phyloP scores from a whole-genome alignment of 257 asterid genomes.

The Linaria vulgaris region DNA sequence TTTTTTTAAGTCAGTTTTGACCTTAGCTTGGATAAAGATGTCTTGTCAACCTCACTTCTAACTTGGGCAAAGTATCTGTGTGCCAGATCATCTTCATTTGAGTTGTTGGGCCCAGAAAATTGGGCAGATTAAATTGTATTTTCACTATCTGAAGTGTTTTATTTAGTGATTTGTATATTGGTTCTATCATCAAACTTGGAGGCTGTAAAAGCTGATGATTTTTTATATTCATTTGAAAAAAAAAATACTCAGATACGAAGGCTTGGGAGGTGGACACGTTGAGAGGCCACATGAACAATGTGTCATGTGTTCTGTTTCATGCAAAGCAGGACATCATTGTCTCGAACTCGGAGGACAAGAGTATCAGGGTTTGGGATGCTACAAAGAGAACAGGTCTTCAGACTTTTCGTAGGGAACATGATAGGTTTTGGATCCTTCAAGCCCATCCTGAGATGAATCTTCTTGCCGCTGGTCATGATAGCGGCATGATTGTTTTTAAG shows the following conservation, averaged over 20 bases:
- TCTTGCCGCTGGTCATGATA: slow-evolving; percentile 98
- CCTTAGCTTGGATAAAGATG: background rate
- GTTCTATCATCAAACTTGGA: slow-evolving; percentile 14
- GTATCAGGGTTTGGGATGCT: slow-evolving; percentile 98
- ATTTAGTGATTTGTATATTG: slow-evolving; percentile 11
- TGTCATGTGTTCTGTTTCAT: slow-evolving; percentile 86
- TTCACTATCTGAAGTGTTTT: slow-evolving; percentile 10
- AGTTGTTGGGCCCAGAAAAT: slow-evolving; percentile 2
- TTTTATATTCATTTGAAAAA: background rate
- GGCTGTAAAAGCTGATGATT: slow-evolving; percentile 6
- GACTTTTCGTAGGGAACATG: slow-evolving; percentile 97
- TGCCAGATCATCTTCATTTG: slow-evolving; percentile 18
- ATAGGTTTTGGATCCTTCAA: slow-evolving; percentile 94
- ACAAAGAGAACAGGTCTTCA: slow-evolving; percentile 97
- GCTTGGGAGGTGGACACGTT: slow-evolving; percentile 99
- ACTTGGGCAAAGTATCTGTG: background rate
- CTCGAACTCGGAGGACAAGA: slow-evolving; percentile 96
- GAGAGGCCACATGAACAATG: slow-evolving; percentile 99
- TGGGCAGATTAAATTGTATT: background rate
- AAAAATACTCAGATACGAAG: slow-evolving; percentile 67
- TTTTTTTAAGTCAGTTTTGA: background rate
- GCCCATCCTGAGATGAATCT: slow-evolving; percentile 99
- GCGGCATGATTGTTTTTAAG: slow-evolving; percentile 97
- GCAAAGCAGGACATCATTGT: slow-evolving; percentile 89
- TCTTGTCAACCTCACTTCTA: background rate